Percentiles rank a stretch among this genome's conserved stretches.
phyloP scores from a whole-genome alignment of 2,329 filamentous ascomycete species.

The Ascosphaera apis region DNA sequence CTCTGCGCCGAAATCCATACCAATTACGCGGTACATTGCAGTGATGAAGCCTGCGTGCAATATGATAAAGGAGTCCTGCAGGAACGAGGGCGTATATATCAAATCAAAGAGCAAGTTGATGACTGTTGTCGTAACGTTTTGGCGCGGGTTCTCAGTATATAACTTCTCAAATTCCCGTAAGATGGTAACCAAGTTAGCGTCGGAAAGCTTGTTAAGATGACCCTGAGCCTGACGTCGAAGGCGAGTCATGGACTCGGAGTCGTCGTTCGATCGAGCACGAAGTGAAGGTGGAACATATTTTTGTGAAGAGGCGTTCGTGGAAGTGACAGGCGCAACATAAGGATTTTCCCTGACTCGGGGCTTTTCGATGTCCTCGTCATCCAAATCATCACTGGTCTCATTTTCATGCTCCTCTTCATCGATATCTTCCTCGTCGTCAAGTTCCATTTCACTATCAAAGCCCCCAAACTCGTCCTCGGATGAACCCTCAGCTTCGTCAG shows the following conservation, averaged over 20 bases:
- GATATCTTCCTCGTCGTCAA: constrained; percentile 4
- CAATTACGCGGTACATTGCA: constrained; percentile 66
- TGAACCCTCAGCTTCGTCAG: constrained; percentile 13
- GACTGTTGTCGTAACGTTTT: constrained; percentile 62
- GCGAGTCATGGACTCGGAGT: constrained; percentile 42
- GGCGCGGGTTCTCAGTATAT: constrained; percentile 65
- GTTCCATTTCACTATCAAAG: constrained; percentile 18
- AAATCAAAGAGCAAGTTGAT: constrained; percentile 58
- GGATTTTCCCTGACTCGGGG: constrained; percentile 51
- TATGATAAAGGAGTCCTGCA: constrained; percentile 77
- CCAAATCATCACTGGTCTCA: constrained; percentile 8
- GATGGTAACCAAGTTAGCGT: constrained; percentile 71
- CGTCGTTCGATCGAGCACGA: constrained; percentile 37
- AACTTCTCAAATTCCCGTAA: constrained; percentile 59
- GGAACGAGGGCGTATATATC: constrained; percentile 50
- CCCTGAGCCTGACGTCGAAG: constrained; percentile 67
- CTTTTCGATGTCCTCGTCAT: constrained; percentile 12
- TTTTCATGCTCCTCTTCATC: constrained; percentile 9
- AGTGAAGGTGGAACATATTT: constrained; percentile 87
- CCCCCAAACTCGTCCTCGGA: constrained; percentile 13
- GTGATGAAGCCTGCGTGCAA: constrained; percentile 76
- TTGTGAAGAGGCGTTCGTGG: constrained; percentile 13
- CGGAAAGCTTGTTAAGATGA: constrained; percentile 76
- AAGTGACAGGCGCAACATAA: constrained; percentile 47
- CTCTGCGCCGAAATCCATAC: constrained; percentile 74